Percentiles rank a stretch among this genome's conserved stretches.
phyloP scores from a whole-genome alignment of 768 basidiomycete species.

The Naematelia aurantialba region DNA sequence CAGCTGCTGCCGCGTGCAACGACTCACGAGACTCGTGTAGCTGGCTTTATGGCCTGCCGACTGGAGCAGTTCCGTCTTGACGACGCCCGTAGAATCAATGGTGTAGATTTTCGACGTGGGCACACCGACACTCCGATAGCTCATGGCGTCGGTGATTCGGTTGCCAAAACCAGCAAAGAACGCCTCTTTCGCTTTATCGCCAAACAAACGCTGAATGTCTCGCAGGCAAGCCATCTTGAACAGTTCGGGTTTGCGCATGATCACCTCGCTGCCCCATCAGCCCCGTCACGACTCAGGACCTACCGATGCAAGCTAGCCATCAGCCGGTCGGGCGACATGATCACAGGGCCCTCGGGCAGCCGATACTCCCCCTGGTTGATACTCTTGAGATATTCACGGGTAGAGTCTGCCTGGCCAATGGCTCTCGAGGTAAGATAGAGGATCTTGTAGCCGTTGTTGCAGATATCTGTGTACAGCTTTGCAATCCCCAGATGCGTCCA shows the following conservation, averaged over 20 bases:
- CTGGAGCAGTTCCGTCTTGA: constrained; percentile 95
- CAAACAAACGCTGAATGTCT: constrained; percentile 88
- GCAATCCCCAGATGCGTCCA: constrained; percentile 98
- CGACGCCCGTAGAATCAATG: constrained; percentile 84
- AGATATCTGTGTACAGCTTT: constrained; percentile 93
- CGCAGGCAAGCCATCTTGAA: constrained; percentile 99
- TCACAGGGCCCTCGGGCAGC: constrained; percentile 95
- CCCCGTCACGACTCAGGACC: constrained; percentile 27
- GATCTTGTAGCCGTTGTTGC: constrained; percentile 92
- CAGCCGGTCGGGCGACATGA: constrained; percentile 95
- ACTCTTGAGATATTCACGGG: constrained; percentile 85
- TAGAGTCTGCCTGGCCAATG: constrained; percentile 96
- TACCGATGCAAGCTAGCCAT: constrained; percentile 93
- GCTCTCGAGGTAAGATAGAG: constrained; percentile 96
- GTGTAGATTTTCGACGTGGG: constrained; percentile 94
- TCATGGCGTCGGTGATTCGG: constrained; percentile 93
- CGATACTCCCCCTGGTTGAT: constrained; percentile 95
- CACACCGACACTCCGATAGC: constrained; percentile 93
- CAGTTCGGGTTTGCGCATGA: constrained; percentile 98
- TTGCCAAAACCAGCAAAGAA: constrained; percentile 99
- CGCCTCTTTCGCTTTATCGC: constrained; percentile 58
- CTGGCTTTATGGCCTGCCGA: constrained; percentile 95
- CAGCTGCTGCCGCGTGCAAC: neutral
- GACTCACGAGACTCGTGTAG: constrained; percentile 80
- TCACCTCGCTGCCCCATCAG: constrained; percentile 69